Base-by-base conservation (phyloP, 2,329 filamentous ascomycete genomes). In the Aspergillus thermomutatus region DNA sequence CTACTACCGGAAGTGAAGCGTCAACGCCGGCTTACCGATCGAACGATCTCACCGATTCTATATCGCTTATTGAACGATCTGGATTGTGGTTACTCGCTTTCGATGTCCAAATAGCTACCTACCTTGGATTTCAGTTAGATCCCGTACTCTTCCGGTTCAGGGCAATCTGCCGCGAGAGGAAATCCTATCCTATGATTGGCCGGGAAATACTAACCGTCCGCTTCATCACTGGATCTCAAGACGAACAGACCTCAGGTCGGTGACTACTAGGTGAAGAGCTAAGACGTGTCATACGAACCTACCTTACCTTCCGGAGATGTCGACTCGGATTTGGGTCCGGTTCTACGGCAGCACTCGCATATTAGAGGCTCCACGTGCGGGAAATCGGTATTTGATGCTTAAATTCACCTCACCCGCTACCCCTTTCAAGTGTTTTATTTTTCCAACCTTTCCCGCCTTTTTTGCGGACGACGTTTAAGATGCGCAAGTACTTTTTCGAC, bases 1-100 rank as follows among this genome's bases (percentile, higher is more conserved):
- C 51, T 79, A 79, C 63, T 80, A 80, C 62, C 75, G 78, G 52
- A 80, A 80, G 65, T 80, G 69, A 74, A 58, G 21, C 50, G 11
- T 54, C 59, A 60, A 54, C 50, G 52, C 59, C 10, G 23, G 21
- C 21, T 46, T 46, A 26, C 43, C 43, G 21, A 46, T 26, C 9
- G 21, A 17, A 26, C 21, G 23, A 14, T 46, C 43, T 26, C 43
- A 17, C 43, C 21, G 10, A 26, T 25, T 19, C 14, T 23, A 14
- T 46, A 23, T 26, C 23, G 14, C 23, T 25, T 23, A 41, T 19
- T 6, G 11, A 10, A 10, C 21, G 3, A 25, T 46, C 43, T 21
- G 21, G 4, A 21, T 23, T 45, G 10, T 25, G 14, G 14, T 3
- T 14, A 37, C 14, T 7, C 14, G 14, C 14, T 7, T 6, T 37